These are phyloP conservation scores for Neurospora discreta DNA, from an alignment of 495 filamentous ascomycete genomes.

Conservation along the genomic window DNA sequence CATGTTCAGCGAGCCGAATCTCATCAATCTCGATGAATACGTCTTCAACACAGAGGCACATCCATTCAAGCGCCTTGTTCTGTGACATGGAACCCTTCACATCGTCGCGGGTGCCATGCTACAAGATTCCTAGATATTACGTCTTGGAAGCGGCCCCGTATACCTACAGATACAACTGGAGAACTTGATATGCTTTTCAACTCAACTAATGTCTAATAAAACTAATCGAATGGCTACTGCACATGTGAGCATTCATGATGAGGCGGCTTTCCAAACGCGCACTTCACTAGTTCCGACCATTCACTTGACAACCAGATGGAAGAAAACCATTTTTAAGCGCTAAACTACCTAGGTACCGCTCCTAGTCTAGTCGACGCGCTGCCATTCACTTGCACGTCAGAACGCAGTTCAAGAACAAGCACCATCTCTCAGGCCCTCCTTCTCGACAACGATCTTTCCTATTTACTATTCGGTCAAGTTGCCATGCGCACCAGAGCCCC, in stretches of 20 bases:
- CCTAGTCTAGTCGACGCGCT: background rate
- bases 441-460: background rate
- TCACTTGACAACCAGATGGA: background rate
- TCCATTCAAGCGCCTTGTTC: constrained; percentile 41
- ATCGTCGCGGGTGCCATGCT: background rate
- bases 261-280: background rate
- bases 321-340: too few relatives aligned
- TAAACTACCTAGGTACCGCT: too few relatives aligned
- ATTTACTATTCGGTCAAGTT: background rate
- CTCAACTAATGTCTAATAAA: background rate
- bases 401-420: background rate
- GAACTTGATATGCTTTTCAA: background rate
- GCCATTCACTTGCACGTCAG: background rate
- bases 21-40: constrained; percentile 60
- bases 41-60: constrained; percentile 88
- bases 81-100: background rate
- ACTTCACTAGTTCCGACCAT: background rate
- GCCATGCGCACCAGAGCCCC: too few relatives aligned
- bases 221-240: background rate
- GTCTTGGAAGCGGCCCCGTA: background rate
- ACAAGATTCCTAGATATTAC: background rate
- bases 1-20: constrained; percentile 60
- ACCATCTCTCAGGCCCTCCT: background rate
- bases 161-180: background rate
- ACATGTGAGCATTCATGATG: background rate